Evolutionary conservation across 768 basidiomycete species (phyloP).

Genomic region (Cystobasidium tubakii): DNA sequence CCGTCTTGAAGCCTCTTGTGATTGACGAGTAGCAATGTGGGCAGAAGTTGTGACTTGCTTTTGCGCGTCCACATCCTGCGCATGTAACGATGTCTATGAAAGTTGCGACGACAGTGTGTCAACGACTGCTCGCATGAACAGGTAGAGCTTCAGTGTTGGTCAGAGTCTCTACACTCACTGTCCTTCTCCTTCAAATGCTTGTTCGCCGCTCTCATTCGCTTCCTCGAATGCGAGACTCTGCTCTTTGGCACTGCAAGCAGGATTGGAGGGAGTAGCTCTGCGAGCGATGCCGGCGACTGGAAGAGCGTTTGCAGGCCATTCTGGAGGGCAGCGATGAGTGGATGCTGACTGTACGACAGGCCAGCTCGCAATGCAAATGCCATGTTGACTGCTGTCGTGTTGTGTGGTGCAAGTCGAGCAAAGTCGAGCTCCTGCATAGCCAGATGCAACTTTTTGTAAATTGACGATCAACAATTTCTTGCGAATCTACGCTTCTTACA

Average conservation of each 20-base stretch:
- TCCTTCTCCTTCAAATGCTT: conserved; percentile 36
- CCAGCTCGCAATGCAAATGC: background rate
- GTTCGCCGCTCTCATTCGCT: conserved; percentile 36
- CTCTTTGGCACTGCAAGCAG: conserved; percentile 39
- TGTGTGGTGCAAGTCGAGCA: background rate
- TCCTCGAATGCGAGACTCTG: conserved; percentile 37
- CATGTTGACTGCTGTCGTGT: background rate
- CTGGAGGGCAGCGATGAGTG: conserved; percentile 20
- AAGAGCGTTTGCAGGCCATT: conserved; percentile 29
- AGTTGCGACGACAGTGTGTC: too few species aligned
- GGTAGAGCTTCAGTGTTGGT: background rate
- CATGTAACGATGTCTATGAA: conserved; percentile 38
- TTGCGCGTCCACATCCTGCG: conserved; percentile 35
- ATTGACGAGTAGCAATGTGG: conserved; percentile 35
- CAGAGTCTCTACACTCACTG: conserved; percentile 31
- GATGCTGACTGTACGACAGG: background rate
- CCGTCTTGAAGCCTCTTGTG: conserved; percentile 31
- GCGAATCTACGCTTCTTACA: background rate
- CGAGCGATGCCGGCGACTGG: conserved; percentile 9
- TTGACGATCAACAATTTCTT: background rate
- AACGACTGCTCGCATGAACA: too few species aligned
- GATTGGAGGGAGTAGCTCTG: conserved; percentile 30
- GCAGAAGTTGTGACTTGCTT: conserved; percentile 36
- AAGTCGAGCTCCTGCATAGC: background rate
- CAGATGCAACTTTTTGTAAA: background rate